Conservation (phyloP, 148 eudicot genomes). For the Camellia lanceoleosa region DNA sequence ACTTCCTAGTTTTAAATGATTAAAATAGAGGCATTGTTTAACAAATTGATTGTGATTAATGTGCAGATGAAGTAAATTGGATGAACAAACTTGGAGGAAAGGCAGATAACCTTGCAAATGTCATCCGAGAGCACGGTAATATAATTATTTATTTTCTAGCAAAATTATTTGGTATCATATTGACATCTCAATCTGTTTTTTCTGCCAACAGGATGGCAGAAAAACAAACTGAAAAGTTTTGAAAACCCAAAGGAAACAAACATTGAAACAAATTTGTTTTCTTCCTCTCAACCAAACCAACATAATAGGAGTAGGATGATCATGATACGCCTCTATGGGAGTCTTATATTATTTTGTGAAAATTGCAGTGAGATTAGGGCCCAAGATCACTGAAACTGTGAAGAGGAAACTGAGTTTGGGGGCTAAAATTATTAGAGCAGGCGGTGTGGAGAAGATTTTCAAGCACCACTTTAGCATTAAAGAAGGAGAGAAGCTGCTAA, state of each 20-base stretch:
- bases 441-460: constrained; percentile 39
- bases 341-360: too few species aligned
- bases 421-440: constrained; percentile 28
- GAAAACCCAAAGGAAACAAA: too few species aligned
- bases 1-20: background rate
- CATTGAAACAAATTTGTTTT: too few species aligned
- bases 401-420: constrained; percentile 39
- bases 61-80: too few species aligned
- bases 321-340: too few species aligned
- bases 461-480: constrained; percentile 28
- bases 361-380: constrained; percentile 24
- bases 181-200: background rate
- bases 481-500: constrained; percentile 38
- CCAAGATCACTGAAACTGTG: constrained; percentile 27
- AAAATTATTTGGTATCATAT: background rate
- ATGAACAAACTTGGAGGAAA: too few species aligned
- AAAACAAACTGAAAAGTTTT: background rate
- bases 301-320: too few species aligned
- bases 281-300: background rate
- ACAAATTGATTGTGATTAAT: background rate
- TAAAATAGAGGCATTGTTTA: too few species aligned
- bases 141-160: too few species aligned
- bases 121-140: too few species aligned
- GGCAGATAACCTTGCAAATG: too few species aligned
- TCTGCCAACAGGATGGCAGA: background rate